phyloP scores from a whole-genome alignment of 176 grass and related monocot genomes.

The Triticum turgidum region DNA sequence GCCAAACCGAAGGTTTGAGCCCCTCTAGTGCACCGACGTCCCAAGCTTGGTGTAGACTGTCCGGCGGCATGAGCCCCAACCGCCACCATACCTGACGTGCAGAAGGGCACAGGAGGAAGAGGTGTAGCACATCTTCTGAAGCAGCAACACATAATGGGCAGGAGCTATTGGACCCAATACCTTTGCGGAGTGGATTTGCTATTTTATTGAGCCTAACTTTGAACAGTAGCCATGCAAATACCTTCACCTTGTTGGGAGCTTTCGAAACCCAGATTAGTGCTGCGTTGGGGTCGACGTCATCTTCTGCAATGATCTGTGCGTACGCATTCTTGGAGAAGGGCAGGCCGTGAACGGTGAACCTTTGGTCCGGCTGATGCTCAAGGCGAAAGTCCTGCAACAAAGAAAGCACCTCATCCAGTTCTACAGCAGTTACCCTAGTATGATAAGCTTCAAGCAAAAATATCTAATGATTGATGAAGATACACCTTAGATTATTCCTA shows the following conservation, averaged over 20 bases:
- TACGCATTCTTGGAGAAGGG: background rate
- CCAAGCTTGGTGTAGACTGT: background rate
- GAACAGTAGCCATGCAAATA: background rate
- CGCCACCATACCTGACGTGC: background rate
- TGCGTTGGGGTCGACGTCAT: background rate
- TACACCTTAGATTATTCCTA: slow-evolving; percentile 2
- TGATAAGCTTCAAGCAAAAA: slow-evolving; percentile 7
- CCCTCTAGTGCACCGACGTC: background rate
- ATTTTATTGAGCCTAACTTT: background rate
- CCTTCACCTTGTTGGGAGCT: background rate
- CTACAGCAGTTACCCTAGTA: background rate
- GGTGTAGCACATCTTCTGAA: background rate
- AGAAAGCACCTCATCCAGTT: background rate
- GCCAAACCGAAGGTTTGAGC: background rate
- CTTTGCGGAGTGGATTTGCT: background rate
- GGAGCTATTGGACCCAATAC: background rate
- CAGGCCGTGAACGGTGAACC: background rate
- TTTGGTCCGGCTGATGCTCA: background rate
- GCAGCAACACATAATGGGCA: background rate
- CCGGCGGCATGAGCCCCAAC: background rate
- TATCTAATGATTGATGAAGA: slow-evolving; percentile 13
- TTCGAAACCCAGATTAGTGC: background rate
- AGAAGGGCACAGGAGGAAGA: background rate
- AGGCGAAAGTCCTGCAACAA: background rate
- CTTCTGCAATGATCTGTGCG: background rate